phyloP scores from a whole-genome alignment of 441 rosid genomes.

The Isatis lusitanica region DNA sequence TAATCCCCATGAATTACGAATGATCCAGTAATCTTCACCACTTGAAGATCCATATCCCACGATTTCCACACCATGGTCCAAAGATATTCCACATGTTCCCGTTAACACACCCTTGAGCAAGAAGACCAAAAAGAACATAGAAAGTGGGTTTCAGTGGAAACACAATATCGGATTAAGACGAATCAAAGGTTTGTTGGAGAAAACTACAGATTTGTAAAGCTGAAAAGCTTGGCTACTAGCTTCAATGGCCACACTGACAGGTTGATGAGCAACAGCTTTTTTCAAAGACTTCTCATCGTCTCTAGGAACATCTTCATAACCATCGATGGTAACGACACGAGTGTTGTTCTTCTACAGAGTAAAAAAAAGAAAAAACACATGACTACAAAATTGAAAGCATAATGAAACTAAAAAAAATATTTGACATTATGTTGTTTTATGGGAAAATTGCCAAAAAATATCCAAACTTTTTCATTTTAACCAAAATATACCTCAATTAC shows the following conservation, averaged over 20 bases:
- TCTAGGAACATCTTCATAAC: constrained; percentile 46
- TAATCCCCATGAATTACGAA: constrained; percentile 54
- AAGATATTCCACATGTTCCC: constrained; percentile 43
- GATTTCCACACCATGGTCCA: constrained; percentile 51
- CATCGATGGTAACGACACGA: constrained; percentile 47
- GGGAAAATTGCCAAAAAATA: too few species aligned
- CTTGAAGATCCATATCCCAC: constrained; percentile 52
- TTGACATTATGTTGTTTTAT: neutral
- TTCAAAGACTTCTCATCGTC: constrained; percentile 48
- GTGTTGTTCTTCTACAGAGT: constrained; percentile 41
- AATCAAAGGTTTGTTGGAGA: neutral
- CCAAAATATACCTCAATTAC: too few species aligned
- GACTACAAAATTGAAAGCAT: neutral
- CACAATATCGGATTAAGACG: neutral
- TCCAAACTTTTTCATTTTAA: too few species aligned
- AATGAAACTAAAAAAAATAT: neutral
- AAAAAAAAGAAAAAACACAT: neutral
- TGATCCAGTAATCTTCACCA: constrained; percentile 48
- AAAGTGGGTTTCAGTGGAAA: neutral
- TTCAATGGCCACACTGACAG: constrained; percentile 53
- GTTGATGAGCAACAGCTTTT: constrained; percentile 51
- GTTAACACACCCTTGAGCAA: constrained; percentile 49
- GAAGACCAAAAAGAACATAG: neutral
- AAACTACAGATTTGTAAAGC: constrained; percentile 46
- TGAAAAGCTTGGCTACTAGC: constrained; percentile 52